Percentiles rank a stretch among this genome's conserved stretches.
Conservation (phyloP, 495 filamentous ascomycete species). For the Ascodesmis nigricans region DNA sequence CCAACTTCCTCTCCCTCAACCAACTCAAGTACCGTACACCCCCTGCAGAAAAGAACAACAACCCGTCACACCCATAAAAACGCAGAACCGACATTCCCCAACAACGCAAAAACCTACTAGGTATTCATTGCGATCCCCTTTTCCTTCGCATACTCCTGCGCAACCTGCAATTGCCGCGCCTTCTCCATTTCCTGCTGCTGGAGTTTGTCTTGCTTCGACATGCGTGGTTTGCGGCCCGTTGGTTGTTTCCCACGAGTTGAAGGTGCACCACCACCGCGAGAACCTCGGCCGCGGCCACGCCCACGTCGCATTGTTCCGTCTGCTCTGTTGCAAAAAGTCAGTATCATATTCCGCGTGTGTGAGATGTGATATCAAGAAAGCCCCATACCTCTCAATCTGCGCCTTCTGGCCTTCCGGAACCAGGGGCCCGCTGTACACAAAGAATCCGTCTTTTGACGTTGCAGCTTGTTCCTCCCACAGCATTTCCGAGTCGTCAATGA, state of each 20-base stretch:
- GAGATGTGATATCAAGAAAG: constrained; percentile 2
- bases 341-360: constrained; percentile 3
- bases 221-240: constrained; percentile 56
- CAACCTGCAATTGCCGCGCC: too few species aligned
- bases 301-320: constrained; percentile 52
- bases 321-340: constrained; percentile 30
- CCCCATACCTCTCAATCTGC: constrained; percentile 45
- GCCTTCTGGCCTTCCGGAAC: constrained; percentile 76
- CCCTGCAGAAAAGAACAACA: too few species aligned
- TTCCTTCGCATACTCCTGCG: too few species aligned
- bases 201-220: constrained; percentile 54
- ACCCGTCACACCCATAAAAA: too few species aligned
- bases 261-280: constrained; percentile 44
- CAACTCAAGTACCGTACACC: too few species aligned
- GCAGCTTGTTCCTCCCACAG: constrained; percentile 91
- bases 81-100: too few species aligned
- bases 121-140: too few species aligned
- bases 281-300: constrained; percentile 35
- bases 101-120: too few species aligned
- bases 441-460: constrained; percentile 78
- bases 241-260: constrained; percentile 51
- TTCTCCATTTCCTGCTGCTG: constrained; percentile 46
- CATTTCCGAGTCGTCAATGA: constrained; percentile 90
- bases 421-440: constrained; percentile 68
- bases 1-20: too few species aligned